Base-by-base conservation (phyloP, 1,139 yeast genomes). In the Entelexis paramagnoliae region DNA sequence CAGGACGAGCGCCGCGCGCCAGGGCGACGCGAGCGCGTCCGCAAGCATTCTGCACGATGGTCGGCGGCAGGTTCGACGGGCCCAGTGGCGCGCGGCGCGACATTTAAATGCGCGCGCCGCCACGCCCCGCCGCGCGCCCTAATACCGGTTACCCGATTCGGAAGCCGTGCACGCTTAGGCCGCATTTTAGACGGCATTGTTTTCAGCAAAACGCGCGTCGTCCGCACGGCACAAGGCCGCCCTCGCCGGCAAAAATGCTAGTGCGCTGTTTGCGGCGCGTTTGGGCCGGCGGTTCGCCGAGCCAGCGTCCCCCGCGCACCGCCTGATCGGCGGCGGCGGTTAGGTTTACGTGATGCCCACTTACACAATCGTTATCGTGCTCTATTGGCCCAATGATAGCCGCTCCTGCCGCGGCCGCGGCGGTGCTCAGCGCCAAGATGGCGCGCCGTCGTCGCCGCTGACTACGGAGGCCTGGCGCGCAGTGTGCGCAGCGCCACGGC, bases 81-180 rank as follows among this genome's bases (percentile, higher is more conserved):
- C 13, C 11, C 38, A n/a, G 20, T 20, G 11, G 10, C 7, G 2
- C 26, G 40, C 7, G 26, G 26, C n/a, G 26, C 40, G 22, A 17
- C 24, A 24, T 39, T 39, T 39, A 39, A 3, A 5, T 8, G 20
- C 3, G 20, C 19, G 29, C 17, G 19, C 20, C 32, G 19, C 8
- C 13, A 17, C 42, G 42, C 42, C 20, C 42, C 32, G 40, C n/a
- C 20, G 34, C 33, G 44, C 28, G 28, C 44, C 44, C 44, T 40
- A 40, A 40, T 28, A 40, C 28, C 44, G 33, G 44, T 40, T 40
- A 39, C 44, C 44, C 44, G 28, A 40, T 40, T 40, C 33, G 44
- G 44, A 39, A 26, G n/a, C 10, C 6, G 4, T 3, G 40, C n/a
- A 5, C 10, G 40, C 6, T 19, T 36, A 6, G 26, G 14, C 16